Base-by-base conservation (phyloP, 345 rosid genomes). In the Cardamine occulta region DNA sequence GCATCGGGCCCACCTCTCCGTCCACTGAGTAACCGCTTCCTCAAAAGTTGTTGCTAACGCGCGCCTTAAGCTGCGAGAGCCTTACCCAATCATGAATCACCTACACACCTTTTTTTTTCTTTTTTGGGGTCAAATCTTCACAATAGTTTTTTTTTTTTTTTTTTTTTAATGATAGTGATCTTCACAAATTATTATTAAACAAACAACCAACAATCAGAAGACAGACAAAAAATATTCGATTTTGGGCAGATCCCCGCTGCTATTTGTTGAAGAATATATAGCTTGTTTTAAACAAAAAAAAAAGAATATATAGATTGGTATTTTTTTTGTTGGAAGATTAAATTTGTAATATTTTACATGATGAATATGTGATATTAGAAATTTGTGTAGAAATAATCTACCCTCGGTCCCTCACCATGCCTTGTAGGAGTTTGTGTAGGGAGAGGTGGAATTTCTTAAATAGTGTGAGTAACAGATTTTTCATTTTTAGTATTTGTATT, bases 61-160 rank as follows among this genome's bases (percentile, higher is more conserved):
- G 40, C 15, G 60, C 37, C 74, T 70, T 70, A 59, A 59, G 59
- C 24, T 72, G 54, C 44, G 63, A 62, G 63, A 51, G 31, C 76
- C 56, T 32, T 14, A 64, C 37, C 45, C 39, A 14, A 68, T 10
- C 15, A 12, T 48, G 19, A 19, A 19, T 19, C 19, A 19, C 19
- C 19, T 19, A 19, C 19, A 19, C 19, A 19, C 19, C 1, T 19
- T 19, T 19, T 19, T 19, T 19, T 19, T 19, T 0, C 0, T 19
- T 19, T 19, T 19, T 19, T n/a, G n/a, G n/a, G 19, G 19, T 19
- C 19, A 19, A 19, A 19, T 19, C 19, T 19, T 19, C 19, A 19
- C 19, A 19, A n/a, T n/a, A n/a, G n/a, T n/a, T n/a, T n/a, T n/a
- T n/a, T n/a, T n/a, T n/a, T n/a, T n/a, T n/a, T n/a, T n/a, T n/a